Percentiles rank a stretch among this genome's conserved stretches.
Conservation (phyloP, 805 yeast genomes). For the Pichia deserticola region DNA sequence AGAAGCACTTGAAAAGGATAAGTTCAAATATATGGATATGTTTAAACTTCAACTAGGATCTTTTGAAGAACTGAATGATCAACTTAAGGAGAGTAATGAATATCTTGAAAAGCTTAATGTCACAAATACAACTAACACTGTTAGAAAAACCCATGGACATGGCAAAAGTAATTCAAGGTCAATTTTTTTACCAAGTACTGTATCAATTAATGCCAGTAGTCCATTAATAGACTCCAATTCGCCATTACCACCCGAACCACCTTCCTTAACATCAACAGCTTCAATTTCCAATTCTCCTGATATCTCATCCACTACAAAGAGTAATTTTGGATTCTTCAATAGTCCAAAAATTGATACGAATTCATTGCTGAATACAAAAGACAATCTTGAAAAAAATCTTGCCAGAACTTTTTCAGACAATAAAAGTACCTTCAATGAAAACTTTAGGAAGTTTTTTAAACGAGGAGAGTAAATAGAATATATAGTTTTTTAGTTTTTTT, state of each 20-base stretch:
- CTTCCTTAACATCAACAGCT: neutral
- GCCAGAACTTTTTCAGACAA: slow-evolving; percentile 43
- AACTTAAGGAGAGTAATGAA: slow-evolving; percentile 23
- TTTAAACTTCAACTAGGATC: slow-evolving; percentile 32
- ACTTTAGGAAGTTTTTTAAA: slow-evolving; percentile 54
- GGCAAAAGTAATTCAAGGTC: slow-evolving; percentile 9
- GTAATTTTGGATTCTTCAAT: slow-evolving; percentile 14
- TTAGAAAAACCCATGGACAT: slow-evolving; percentile 5
- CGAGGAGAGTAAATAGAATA: slow-evolving; percentile 13
- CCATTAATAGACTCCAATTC: slow-evolving; percentile 2
- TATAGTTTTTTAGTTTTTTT: too few species aligned
- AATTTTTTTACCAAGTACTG: slow-evolving; percentile 11
- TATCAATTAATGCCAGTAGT: neutral
- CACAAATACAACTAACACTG: neutral
- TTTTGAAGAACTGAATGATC: slow-evolving; percentile 26
- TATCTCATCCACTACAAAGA: neutral
- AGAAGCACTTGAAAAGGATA: slow-evolving; percentile 30
- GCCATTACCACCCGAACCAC: slow-evolving; percentile 11
- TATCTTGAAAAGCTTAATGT: slow-evolving; percentile 22
- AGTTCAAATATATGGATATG: slow-evolving; percentile 31
- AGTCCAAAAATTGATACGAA: slow-evolving; percentile 24
- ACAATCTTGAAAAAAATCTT: slow-evolving; percentile 36
- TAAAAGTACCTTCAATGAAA: slow-evolving; percentile 61
- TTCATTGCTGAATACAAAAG: slow-evolving; percentile 33
- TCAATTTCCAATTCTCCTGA: neutral